Evolutionary conservation across 495 filamentous ascomycete species (phyloP), one percentile per base, ranked within the genome.

Genomic region (Hypoxylon trugodes): DNA sequence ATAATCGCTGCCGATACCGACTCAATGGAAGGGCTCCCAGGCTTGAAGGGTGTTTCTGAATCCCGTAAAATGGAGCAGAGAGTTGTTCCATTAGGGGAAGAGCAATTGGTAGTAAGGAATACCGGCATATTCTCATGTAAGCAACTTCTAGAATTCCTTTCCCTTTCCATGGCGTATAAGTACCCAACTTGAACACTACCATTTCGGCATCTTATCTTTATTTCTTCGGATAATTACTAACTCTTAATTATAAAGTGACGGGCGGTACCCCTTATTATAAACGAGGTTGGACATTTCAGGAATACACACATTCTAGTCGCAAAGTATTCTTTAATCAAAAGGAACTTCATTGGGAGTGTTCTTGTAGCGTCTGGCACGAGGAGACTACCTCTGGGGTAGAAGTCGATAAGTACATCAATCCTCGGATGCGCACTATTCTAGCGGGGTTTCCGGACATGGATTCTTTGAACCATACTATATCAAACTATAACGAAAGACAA

Each of bases 281-380:
- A 26, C 66, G 73, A 7, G 73, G 59, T 4, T 75, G 73, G 73
- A 73, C 70, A 12, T 73, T 63, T 30, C 73, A 75, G 65, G 73
- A 75, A 58, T 55, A 58, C 19, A 19, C 50, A 1, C 52, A 69
- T 8, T 55, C 70, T 5, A 59, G 56, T 13, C 52, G 72, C 5
- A 58, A 48, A 15, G 9, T 75, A 8, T 37, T 71, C 18, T 74
- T 73, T 49, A 46, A 59, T 3, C 15, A 58, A 12, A 49, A 65
- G 1, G 47, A 46, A 10, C 15, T 70, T 6, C 42, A 68, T 37
- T 73, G 68, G 68, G 65, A 73, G 46, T 73, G 70, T 38, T 35
- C 43, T 7, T 54, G 57, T n/a, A 25, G 19, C 22, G 16, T 25
- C 7, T 69, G 68, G 69, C 49, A 56, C 32, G 70, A 71, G 43